phyloP scores from a whole-genome alignment of 108 stramenopile species.

The Thalassiosira profunda region DNA sequence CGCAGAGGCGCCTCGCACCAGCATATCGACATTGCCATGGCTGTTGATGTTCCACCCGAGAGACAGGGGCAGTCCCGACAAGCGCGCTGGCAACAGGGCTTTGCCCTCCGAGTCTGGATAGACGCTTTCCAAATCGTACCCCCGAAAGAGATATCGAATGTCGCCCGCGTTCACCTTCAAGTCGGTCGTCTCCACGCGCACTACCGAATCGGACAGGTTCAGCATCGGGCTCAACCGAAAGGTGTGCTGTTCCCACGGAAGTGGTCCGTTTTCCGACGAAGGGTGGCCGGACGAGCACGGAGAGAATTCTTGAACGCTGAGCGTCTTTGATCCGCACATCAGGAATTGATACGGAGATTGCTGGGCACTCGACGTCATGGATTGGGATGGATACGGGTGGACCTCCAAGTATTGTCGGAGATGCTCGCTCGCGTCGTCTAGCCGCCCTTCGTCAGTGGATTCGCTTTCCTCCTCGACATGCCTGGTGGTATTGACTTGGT shows the following conservation, averaged over 20 bases:
- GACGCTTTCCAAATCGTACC: slow-evolving; percentile 33
- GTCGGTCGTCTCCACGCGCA: slow-evolving; percentile 38
- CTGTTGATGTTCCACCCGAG: slow-evolving; percentile 35
- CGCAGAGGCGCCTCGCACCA: slow-evolving; percentile 7
- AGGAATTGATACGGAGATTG: slow-evolving; percentile 9
- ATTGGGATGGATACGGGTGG: slow-evolving; percentile 26
- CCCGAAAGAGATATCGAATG: slow-evolving; percentile 42
- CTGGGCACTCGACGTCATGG: background rate
- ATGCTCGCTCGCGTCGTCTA: slow-evolving; percentile 11
- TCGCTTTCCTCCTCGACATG: background rate
- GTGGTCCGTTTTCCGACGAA: background rate
- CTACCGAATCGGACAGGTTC: slow-evolving; percentile 43
- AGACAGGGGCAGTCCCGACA: slow-evolving; percentile 1
- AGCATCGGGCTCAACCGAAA: slow-evolving; percentile 37
- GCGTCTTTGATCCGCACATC: slow-evolving; percentile 25
- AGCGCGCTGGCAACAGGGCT: background rate
- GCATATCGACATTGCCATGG: background rate
- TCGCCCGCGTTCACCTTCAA: slow-evolving; percentile 19
- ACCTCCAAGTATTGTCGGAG: slow-evolving; percentile 14
- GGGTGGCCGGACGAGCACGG: background rate
- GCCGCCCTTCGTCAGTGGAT: background rate
- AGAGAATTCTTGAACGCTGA: slow-evolving; percentile 24
- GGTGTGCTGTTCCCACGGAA: slow-evolving; percentile 27
- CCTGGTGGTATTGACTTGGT: too few species aligned
- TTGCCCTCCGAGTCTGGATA: background rate